These are phyloP conservation scores for Lignosus rhinocerotis DNA, from an alignment of 1,284 basidiomycete species.

Conservation along the genomic window DNA sequence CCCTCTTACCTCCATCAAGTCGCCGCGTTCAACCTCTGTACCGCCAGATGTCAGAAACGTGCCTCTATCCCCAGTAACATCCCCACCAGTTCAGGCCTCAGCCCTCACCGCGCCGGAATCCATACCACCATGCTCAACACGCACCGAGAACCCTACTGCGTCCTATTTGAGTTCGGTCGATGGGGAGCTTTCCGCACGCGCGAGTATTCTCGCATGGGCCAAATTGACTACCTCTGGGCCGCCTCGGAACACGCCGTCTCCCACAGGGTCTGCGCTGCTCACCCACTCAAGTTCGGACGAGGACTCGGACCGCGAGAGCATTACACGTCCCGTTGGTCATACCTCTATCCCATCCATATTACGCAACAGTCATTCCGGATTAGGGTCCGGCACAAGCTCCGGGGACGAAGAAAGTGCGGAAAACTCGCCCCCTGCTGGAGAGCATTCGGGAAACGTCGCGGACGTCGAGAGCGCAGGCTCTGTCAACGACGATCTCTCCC, in stretches of 20 bases:
- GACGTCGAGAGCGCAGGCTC: conserved; percentile 16
- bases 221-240: conserved; percentile 13
- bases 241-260: conserved; percentile 6
- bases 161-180: conserved; percentile 4
- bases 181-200: conserved; percentile 10
- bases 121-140: background rate
- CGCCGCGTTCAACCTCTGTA: background rate
- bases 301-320: background rate
- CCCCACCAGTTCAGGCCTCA: background rate
- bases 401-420: background rate
- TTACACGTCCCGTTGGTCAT: conserved; percentile 2
- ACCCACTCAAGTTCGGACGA: conserved; percentile 8
- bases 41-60: background rate
- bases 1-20: background rate
- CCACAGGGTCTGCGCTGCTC: background rate
- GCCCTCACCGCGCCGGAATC: background rate
- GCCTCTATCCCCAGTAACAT: background rate
- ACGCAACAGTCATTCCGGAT: background rate
- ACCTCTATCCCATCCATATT: background rate
- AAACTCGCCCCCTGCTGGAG: background rate
- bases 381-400: background rate
- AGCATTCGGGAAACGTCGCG: conserved; percentile 14
- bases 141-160: background rate
- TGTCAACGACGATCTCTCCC: background rate
- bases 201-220: conserved; percentile 20